phyloP scores from a whole-genome alignment of 2,329 filamentous ascomycete species.

The Botrytis tulipae region DNA sequence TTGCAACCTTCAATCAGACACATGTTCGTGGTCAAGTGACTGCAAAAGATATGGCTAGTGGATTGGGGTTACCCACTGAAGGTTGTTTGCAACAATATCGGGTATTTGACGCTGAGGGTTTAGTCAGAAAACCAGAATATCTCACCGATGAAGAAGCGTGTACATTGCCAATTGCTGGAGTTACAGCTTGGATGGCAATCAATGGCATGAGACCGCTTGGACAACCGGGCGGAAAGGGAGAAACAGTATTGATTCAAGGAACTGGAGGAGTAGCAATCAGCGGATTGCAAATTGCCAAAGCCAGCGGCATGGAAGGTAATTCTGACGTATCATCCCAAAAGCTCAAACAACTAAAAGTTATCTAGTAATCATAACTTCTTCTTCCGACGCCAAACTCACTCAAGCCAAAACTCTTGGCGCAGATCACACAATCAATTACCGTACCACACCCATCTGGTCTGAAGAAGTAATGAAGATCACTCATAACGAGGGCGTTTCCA shows the following conservation, averaged over 20 bases:
- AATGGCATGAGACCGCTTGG: slow-evolving; percentile 56
- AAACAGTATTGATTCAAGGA: slow-evolving; percentile 52
- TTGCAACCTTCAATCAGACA: slow-evolving; percentile 60
- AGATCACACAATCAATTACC: slow-evolving; percentile 54
- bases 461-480: slow-evolving; percentile 49
- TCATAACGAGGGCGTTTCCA: slow-evolving; percentile 47
- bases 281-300: slow-evolving; percentile 54
- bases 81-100: slow-evolving; percentile 60
- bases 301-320: slow-evolving; percentile 49
- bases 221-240: slow-evolving; percentile 46
- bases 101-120: slow-evolving; percentile 53
- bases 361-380: slow-evolving; percentile 54
- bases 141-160: slow-evolving; percentile 58
- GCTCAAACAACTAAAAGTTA: neutral
- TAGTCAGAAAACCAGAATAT: slow-evolving; percentile 57
- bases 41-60: slow-evolving; percentile 43
- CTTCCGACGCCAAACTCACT: slow-evolving; percentile 51
- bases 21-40: slow-evolving; percentile 40
- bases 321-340: slow-evolving; percentile 18
- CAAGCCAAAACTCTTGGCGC: slow-evolving; percentile 49
- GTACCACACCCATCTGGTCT: slow-evolving; percentile 52
- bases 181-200: slow-evolving; percentile 65
- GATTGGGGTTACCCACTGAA: slow-evolving; percentile 64
- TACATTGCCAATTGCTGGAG: slow-evolving; percentile 58
- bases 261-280: slow-evolving; percentile 54